Evolutionary conservation across 2,329 filamentous ascomycete genomes (phyloP).

Genomic region (Akanthomyces muscarius): DNA sequence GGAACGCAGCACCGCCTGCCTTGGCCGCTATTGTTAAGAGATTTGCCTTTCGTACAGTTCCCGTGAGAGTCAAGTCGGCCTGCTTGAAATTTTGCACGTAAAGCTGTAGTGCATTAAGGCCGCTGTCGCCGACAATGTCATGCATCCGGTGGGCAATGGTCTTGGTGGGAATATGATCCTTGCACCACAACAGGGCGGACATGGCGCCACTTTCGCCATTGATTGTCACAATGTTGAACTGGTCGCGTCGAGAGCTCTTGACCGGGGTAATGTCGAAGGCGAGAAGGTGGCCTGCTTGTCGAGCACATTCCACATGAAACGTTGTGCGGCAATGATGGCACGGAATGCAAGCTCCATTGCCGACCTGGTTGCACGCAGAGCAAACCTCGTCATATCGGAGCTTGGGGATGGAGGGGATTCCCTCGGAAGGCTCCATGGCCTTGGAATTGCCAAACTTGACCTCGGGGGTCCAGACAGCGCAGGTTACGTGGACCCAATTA

Average conservation of each 20-base stretch:
- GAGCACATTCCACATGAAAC: slow-evolving; percentile 86
- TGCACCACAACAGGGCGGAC: slow-evolving; percentile 86
- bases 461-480: slow-evolving; percentile 87
- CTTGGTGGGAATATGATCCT: slow-evolving; percentile 74
- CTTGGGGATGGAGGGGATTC: slow-evolving; percentile 76
- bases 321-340: slow-evolving; percentile 69
- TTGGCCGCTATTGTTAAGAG: slow-evolving; percentile 65
- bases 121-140: slow-evolving; percentile 66
- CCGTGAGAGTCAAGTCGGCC: slow-evolving; percentile 83
- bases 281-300: slow-evolving; percentile 74
- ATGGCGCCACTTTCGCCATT: slow-evolving; percentile 78
- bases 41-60: slow-evolving; percentile 89
- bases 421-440: slow-evolving; percentile 80
- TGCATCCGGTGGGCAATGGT: slow-evolving; percentile 73
- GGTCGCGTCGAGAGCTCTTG: slow-evolving; percentile 82
- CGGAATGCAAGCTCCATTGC: slow-evolving; percentile 69
- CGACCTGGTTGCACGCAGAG: slow-evolving; percentile 72
- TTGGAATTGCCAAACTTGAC: slow-evolving; percentile 86
- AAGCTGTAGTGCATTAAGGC: slow-evolving; percentile 76
- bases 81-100: slow-evolving; percentile 92
- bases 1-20: slow-evolving; percentile 34
- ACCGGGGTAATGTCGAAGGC: slow-evolving; percentile 89
- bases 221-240: slow-evolving; percentile 73
- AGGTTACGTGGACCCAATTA: slow-evolving; percentile 96
- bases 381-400: slow-evolving; percentile 73